These are phyloP conservation scores for Fusarium xylarioides DNA, from an alignment of 2,329 filamentous ascomycete genomes.

Conservation along the genomic window DNA sequence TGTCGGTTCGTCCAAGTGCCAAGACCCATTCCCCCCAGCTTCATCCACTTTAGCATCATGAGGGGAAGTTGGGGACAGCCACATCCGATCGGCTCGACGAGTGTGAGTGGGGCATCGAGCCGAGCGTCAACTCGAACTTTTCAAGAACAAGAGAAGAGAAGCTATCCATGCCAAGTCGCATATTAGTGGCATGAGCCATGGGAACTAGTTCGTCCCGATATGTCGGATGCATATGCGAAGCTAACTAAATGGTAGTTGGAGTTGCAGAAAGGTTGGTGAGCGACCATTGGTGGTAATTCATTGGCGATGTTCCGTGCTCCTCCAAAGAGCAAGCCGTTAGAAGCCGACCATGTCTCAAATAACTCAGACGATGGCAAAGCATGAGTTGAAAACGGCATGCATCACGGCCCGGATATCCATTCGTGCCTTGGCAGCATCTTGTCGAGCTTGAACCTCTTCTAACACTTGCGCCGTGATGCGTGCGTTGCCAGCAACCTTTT, in stretches of 20 bases:
- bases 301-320: not conserved
- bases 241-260: not conserved
- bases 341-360: not conserved
- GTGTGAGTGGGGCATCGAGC: constrained; percentile 40
- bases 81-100: constrained; percentile 42
- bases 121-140: constrained; percentile 16
- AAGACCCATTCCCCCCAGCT: not conserved
- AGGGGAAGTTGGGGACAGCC: constrained; percentile 41
- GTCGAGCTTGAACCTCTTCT: constrained; percentile 55
- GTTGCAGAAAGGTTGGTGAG: not conserved
- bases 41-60: constrained; percentile 27
- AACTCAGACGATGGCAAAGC: constrained; percentile 60
- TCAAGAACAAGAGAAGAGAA: not conserved
- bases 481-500: constrained; percentile 55
- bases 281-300: not conserved
- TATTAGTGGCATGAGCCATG: constrained; percentile 1
- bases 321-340: not conserved
- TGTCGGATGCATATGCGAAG: not conserved
- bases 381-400: constrained; percentile 59
- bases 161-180: constrained; percentile 6
- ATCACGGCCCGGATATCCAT: constrained; percentile 58
- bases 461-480: constrained; percentile 57
- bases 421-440: constrained; percentile 51
- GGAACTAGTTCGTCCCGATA: not conserved
- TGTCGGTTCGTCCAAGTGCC: constrained; percentile 4